Conservation (phyloP, 2,329 filamentous ascomycete species). For the Drechslerella stenobrocha region DNA sequence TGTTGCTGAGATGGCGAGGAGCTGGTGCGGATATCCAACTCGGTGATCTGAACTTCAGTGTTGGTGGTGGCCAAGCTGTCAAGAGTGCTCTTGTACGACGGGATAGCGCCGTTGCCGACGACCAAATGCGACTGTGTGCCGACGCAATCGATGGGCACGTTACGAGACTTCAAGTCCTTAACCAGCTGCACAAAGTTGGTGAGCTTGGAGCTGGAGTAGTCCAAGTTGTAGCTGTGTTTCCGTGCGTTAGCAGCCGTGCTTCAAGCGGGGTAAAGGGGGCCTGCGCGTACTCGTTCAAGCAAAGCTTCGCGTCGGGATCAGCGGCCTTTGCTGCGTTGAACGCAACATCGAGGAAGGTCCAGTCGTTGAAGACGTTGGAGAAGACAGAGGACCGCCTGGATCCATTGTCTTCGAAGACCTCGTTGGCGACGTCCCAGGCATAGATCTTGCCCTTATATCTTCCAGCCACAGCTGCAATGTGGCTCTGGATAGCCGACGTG, state of each 20-base stretch:
- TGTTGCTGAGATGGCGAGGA: constrained; percentile 59
- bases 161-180: constrained; percentile 64
- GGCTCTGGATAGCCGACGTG: constrained; percentile 63
- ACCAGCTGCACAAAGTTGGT: constrained; percentile 64
- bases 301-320: constrained; percentile 70
- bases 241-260: constrained; percentile 1
- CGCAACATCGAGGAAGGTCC: constrained; percentile 68
- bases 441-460: constrained; percentile 68
- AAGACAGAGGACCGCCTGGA: constrained; percentile 66
- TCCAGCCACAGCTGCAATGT: constrained; percentile 64
- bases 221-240: constrained; percentile 63
- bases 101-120: constrained; percentile 58
- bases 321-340: constrained; percentile 69
- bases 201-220: constrained; percentile 65
- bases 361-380: constrained; percentile 68
- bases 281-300: constrained; percentile 67
- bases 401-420: constrained; percentile 63
- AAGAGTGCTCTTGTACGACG: constrained; percentile 57
- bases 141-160: constrained; percentile 69
- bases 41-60: constrained; percentile 67
- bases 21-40: constrained; percentile 68
- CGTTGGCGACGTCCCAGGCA: constrained; percentile 68
- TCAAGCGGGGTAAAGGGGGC: constrained; percentile 53
- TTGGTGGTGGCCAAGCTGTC: constrained; percentile 61
- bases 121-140: constrained; percentile 63